Conservation (phyloP, 148 eudicot genomes). For the Hydrangea macrophylla region DNA sequence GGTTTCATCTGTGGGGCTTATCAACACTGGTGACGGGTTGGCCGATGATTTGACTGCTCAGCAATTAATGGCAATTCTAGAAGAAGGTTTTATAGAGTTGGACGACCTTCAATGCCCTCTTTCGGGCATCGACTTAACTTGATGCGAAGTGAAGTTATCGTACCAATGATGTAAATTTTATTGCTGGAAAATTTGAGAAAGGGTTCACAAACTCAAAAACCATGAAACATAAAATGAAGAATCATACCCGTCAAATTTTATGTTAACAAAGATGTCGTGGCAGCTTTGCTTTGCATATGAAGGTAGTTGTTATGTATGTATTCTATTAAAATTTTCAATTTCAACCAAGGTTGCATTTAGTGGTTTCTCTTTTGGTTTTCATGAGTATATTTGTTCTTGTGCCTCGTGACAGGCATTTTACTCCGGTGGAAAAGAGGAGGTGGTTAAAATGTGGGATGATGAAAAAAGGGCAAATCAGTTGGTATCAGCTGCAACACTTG, state of each 20-base stretch:
- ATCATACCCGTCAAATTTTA: slow-evolving; percentile 9
- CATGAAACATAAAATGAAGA: not conserved
- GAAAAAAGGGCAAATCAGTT: not conserved
- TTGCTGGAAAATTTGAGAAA: not conserved
- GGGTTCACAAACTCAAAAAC: not conserved
- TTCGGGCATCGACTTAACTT: slow-evolving; percentile 13
- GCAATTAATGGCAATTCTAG: slow-evolving; percentile 20
- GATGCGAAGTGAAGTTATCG: too few species aligned
- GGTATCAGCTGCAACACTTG: slow-evolving; percentile 1
- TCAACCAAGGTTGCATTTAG: not conserved
- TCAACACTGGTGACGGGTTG: slow-evolving; percentile 9
- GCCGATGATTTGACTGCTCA: slow-evolving; percentile 14
- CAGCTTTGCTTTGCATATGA: not conserved
- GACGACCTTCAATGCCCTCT: slow-evolving; percentile 40
- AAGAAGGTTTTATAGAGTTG: slow-evolving; percentile 42
- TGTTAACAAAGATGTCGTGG: slow-evolving; percentile 8
- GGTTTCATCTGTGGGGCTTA: slow-evolving; percentile 25
- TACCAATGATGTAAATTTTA: too few species aligned
- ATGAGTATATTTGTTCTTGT: slow-evolving; percentile 14
- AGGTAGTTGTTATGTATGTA: slow-evolving; percentile 15
- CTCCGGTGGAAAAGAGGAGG: not conserved
- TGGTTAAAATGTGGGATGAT: not conserved
- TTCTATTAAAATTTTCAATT: too few species aligned
- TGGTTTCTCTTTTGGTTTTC: not conserved
- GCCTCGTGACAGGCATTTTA: not conserved